These are phyloP conservation scores for Picea sitchensis DNA, from an alignment of 75 land plant species.

Conservation along the genomic window DNA sequence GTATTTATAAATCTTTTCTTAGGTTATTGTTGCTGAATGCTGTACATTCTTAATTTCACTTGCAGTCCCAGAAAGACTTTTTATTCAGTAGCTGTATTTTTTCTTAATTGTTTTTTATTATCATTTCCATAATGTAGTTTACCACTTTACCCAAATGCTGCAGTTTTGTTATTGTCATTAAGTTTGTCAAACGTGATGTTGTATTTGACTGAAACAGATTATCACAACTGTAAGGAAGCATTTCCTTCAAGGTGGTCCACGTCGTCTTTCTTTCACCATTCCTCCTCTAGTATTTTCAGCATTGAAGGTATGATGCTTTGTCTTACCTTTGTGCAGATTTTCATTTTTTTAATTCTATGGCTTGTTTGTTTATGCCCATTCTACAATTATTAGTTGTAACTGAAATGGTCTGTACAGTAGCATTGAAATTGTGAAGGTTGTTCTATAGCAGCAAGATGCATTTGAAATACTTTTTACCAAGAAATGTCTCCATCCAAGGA, in stretches of 20 bases:
- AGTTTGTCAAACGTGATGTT: slow-evolving; percentile 2
- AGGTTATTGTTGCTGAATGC: too few species aligned
- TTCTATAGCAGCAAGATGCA: too few species aligned
- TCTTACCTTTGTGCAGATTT: neutral
- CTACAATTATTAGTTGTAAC: slow-evolving; percentile 1
- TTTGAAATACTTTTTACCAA: neutral
- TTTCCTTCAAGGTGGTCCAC: slow-evolving; percentile 86
- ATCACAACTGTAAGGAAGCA: slow-evolving; percentile 77
- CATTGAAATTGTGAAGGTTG: neutral
- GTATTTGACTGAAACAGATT: slow-evolving; percentile 47
- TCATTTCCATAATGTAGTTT: neutral
- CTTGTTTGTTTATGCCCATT: neutral
- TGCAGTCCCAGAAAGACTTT: too few species aligned
- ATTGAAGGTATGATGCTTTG: slow-evolving; percentile 62
- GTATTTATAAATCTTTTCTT: too few species aligned
- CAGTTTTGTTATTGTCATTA: neutral
- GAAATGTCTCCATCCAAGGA: neutral
- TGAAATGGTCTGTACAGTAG: slow-evolving; percentile 14
- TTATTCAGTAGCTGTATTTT: too few species aligned
- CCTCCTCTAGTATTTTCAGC: slow-evolving; percentile 89
- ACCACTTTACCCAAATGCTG: neutral
- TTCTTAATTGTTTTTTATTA: neutral
- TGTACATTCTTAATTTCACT: too few species aligned
- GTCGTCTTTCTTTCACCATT: slow-evolving; percentile 78
- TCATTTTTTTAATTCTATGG: neutral